Evolutionary conservation across 2,329 filamentous ascomycete species (phyloP).

Genomic region (Pseudogymnoascus sp.): DNA sequence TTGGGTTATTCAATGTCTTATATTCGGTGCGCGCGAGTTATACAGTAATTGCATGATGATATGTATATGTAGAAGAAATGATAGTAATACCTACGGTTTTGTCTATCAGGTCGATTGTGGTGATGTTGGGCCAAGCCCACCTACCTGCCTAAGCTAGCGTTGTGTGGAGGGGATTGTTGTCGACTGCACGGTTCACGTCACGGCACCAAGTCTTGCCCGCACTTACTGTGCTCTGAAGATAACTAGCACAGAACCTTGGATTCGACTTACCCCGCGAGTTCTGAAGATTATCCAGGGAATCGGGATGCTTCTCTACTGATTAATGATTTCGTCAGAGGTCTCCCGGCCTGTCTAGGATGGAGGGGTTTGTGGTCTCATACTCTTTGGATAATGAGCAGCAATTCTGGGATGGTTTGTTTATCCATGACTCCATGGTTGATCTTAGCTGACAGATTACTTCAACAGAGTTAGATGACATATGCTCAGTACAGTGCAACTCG

Average conservation of each 20-base stretch:
- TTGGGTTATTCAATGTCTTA: neutral
- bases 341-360: constrained; percentile 27
- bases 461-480: constrained; percentile 60
- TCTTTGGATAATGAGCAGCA: constrained; percentile 72
- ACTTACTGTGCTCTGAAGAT: neutral
- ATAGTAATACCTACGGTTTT: neutral
- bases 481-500: constrained; percentile 48
- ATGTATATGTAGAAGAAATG: neutral
- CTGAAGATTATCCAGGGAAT: constrained; percentile 2
- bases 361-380: constrained; percentile 59
- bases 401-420: constrained; percentile 74
- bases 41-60: neutral
- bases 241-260: neutral
- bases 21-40: neutral
- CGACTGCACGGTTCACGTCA: constrained; percentile 5
- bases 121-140: neutral
- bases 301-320: constrained; percentile 7
- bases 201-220: neutral
- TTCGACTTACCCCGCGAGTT: constrained; percentile 3
- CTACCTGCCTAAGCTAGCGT: neutral
- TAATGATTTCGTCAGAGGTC: constrained; percentile 10
- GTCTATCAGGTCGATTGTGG: neutral
- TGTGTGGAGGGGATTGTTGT: neutral
- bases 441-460: constrained; percentile 10
- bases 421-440: constrained; percentile 7